Percentiles rank a stretch among this genome's conserved stretches.
Conservation (phyloP, 805 yeast species). For the Pichia manshurica region DNA sequence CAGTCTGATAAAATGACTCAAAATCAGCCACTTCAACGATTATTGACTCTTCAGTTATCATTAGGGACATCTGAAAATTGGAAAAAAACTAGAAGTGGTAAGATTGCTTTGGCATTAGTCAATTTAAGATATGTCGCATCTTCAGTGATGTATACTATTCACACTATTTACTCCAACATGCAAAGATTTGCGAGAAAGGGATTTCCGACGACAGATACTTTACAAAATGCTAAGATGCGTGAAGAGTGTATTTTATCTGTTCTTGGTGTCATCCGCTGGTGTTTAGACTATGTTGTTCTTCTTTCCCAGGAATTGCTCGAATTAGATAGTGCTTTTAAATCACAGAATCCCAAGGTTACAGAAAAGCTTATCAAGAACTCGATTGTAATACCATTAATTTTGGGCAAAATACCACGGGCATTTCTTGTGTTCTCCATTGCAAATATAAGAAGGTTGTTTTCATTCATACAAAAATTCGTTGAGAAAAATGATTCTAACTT, state of each 20-base stretch:
- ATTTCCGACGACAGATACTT: slow-evolving; percentile 42
- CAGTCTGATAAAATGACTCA: slow-evolving; percentile 70
- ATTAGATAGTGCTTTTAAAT: slow-evolving; percentile 29
- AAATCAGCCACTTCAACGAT: slow-evolving; percentile 70
- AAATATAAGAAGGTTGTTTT: slow-evolving; percentile 58
- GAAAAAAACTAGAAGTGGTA: slow-evolving; percentile 36
- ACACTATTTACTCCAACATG: slow-evolving; percentile 60
- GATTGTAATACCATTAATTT: slow-evolving; percentile 51
- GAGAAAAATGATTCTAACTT: slow-evolving; percentile 40
- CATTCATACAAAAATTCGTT: slow-evolving; percentile 50
- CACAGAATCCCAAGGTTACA: slow-evolving; percentile 18
- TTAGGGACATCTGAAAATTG: slow-evolving; percentile 46
- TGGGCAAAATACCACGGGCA: slow-evolving; percentile 66
- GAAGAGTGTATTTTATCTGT: slow-evolving; percentile 59
- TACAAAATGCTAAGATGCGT: slow-evolving; percentile 37
- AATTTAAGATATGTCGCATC: slow-evolving; percentile 69
- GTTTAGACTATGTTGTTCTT: slow-evolving; percentile 68
- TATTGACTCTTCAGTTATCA: slow-evolving; percentile 62
- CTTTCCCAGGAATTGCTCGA: slow-evolving; percentile 68
- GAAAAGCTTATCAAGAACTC: slow-evolving; percentile 23
- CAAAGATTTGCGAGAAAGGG: slow-evolving; percentile 52
- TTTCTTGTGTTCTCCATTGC: slow-evolving; percentile 60
- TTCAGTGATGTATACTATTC: slow-evolving; percentile 56
- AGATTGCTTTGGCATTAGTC: slow-evolving; percentile 56
- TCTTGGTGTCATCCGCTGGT: slow-evolving; percentile 83